Conservation (phyloP, 441 rosid species). For the Breynia disticha region DNA sequence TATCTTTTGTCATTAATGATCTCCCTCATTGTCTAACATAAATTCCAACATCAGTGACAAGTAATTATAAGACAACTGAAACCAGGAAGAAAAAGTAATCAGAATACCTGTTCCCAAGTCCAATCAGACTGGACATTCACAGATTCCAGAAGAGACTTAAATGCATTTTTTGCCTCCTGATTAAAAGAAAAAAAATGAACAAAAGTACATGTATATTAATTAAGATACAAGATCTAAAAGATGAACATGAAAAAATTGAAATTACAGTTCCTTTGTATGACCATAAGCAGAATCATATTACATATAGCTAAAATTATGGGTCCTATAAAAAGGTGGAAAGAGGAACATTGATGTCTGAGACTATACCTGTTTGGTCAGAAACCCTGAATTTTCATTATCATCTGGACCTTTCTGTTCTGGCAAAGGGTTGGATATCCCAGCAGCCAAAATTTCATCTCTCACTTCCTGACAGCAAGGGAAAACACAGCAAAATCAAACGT, state of each 20-base stretch:
- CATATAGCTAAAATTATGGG: no score
- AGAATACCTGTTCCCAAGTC: constrained; percentile 98
- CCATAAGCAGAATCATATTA: neutral
- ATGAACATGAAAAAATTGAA: neutral
- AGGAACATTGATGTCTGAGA: neutral
- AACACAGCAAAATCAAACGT: constrained; percentile 1
- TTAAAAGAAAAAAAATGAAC: constrained; percentile 14
- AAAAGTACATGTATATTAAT: neutral
- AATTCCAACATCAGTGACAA: constrained; percentile 19
- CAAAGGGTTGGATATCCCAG: constrained; percentile 48
- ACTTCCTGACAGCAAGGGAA: constrained; percentile 40
- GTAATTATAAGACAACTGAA: constrained; percentile 13
- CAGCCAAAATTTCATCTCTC: constrained; percentile 39
- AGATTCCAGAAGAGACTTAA: constrained; percentile 85
- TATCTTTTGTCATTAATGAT: constrained; percentile 82
- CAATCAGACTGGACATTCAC: constrained; percentile 86
- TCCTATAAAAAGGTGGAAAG: neutral
- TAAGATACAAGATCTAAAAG: neutral
- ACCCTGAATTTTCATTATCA: constrained; percentile 75
- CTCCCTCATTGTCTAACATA: constrained; percentile 71
- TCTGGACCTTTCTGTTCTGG: constrained; percentile 54
- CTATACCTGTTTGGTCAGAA: constrained; percentile 68
- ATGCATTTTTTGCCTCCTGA: constrained; percentile 95
- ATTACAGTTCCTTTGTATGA: neutral
- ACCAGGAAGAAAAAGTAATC: constrained; percentile 6